These are phyloP conservation scores for Amylostereum areolatum DNA, from an alignment of 1,284 basidiomycete species.

Conservation along the genomic window DNA sequence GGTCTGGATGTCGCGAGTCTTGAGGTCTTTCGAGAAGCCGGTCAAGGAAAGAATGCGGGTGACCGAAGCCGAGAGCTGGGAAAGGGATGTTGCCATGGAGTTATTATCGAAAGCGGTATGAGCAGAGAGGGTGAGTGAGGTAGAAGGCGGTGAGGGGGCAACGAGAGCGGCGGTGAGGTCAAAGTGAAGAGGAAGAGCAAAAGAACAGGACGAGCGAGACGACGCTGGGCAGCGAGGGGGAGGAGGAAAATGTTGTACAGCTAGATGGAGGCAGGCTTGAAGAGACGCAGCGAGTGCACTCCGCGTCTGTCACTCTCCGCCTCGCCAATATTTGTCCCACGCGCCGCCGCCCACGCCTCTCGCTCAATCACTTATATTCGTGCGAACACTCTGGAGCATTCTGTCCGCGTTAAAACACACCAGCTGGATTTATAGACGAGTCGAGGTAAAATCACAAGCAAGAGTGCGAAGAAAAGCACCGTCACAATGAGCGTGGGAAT, in stretches of 20 bases:
- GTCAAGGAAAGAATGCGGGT: conserved; percentile 91
- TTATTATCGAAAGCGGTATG: not conserved
- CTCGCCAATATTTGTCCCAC: too few species aligned
- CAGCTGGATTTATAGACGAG: too few species aligned
- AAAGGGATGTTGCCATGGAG: conserved; percentile 48
- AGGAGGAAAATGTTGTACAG: conserved; percentile 27
- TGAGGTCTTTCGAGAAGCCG: conserved; percentile 91
- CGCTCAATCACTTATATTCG: too few species aligned
- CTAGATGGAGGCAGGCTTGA: conserved; percentile 20
- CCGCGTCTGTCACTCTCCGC: too few species aligned
- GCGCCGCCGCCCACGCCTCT: too few species aligned
- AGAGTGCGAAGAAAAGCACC: too few species aligned
- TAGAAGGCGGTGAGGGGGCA: not conserved
- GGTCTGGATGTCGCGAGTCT: conserved; percentile 92
- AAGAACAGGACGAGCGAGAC: not conserved
- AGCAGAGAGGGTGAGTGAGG: not conserved
- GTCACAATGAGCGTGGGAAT: too few species aligned
- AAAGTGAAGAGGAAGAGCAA: not conserved
- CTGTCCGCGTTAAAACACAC: too few species aligned
- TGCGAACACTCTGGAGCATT: too few species aligned
- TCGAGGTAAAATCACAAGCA: too few species aligned
- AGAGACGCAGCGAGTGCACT: too few species aligned
- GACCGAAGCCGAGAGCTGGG: conserved; percentile 86
- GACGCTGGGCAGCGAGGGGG: conserved; percentile 18
- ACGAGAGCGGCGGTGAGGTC: not conserved